Percentiles rank a stretch among this genome's conserved stretches.
Evolutionary conservation across 164 flowering plant genomes (phyloP).

Genomic region (Platanus orientalis): DNA sequence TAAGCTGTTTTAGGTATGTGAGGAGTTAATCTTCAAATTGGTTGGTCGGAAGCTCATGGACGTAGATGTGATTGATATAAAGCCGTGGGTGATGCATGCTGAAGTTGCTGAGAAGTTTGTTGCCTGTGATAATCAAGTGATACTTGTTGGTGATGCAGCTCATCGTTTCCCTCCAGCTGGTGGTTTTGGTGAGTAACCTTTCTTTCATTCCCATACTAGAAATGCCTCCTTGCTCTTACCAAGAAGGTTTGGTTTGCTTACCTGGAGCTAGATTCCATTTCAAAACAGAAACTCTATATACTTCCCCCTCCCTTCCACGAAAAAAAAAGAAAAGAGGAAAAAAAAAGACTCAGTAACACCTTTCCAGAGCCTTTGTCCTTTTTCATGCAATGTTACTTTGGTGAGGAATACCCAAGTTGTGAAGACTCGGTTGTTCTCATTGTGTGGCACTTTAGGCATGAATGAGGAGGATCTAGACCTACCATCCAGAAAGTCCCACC

Average conservation of each 20-base stretch:
- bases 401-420: background rate
- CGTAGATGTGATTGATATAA: slow-evolving; percentile 63
- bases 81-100: slow-evolving; percentile 99
- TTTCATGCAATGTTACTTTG: too few species aligned
- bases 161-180: slow-evolving; percentile 99
- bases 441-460: background rate
- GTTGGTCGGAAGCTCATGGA: slow-evolving; percentile 77
- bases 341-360: background rate
- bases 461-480: background rate
- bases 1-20: slow-evolving; percentile 58
- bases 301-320: too few species aligned
- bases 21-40: slow-evolving; percentile 65
- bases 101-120: slow-evolving; percentile 88
- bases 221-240: background rate
- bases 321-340: too few species aligned
- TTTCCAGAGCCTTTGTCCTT: too few species aligned
- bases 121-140: slow-evolving; percentile 46
- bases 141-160: slow-evolving; percentile 98
- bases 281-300: too few species aligned
- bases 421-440: background rate
- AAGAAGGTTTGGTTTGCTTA: background rate
- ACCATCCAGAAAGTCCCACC: background rate
- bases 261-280: background rate
- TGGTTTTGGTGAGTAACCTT: slow-evolving; percentile 76
- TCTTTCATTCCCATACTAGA: background rate